Percentiles rank a stretch among this genome's conserved stretches.
Conservation (phyloP, 2,329 filamentous ascomycete genomes). For the Pseudocercospora musae region DNA sequence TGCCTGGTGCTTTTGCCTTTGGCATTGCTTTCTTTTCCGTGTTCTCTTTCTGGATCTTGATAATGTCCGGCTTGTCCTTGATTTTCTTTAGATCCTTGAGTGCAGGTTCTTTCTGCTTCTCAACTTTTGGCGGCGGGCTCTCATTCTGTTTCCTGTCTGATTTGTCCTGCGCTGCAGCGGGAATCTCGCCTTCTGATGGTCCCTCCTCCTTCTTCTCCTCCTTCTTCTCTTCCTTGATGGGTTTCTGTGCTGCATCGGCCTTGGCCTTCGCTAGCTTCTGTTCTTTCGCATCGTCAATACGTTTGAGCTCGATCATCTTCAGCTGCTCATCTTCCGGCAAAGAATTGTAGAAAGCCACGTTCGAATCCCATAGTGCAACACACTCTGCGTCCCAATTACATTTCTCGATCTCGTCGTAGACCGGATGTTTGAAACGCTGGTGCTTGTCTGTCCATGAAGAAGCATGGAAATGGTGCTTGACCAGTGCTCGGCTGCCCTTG, state of each 20-base stretch:
- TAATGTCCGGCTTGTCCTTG: conserved; percentile 3
- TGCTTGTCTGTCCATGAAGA: conserved; percentile 66
- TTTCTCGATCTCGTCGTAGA: conserved; percentile 65
- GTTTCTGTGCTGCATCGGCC: neutral
- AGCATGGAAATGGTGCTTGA: conserved; percentile 72
- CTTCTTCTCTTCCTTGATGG: neutral
- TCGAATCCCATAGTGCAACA: conserved; percentile 62
- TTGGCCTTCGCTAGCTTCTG: neutral
- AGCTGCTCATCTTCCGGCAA: conserved; percentile 59
- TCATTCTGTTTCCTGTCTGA: neutral
- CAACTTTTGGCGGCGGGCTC: neutral
- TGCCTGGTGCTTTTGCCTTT: neutral
- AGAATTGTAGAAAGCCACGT: conserved; percentile 58
- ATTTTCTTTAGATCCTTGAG: conserved; percentile 1
- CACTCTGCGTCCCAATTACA: conserved; percentile 68
- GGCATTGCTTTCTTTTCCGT: conserved; percentile 3
- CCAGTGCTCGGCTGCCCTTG: conserved; percentile 60
- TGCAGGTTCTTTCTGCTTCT: neutral
- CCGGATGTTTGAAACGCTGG: conserved; percentile 63
- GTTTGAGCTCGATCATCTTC: conserved; percentile 14
- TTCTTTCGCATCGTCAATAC: conserved; percentile 5
- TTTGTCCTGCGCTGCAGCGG: neutral
- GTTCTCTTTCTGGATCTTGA: conserved; percentile 3
- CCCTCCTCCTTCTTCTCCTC: neutral
- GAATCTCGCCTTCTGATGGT: neutral